phyloP scores from a whole-genome alignment of 352 stramenopile species.

The Discostella stelligera region DNA sequence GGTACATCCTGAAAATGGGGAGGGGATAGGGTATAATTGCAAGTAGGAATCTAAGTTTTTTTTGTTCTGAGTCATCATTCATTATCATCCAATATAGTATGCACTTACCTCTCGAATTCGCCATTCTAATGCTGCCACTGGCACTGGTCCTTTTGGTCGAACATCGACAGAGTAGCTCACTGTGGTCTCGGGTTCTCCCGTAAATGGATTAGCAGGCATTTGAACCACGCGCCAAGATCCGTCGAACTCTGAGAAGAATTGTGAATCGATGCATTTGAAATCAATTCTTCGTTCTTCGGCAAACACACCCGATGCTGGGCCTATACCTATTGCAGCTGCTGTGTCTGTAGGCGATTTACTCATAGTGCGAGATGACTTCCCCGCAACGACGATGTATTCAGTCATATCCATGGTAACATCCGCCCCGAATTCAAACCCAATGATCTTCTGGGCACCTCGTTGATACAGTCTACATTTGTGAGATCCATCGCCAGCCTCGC shows the following conservation, averaged over 20 bases:
- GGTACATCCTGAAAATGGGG: slow-evolving; percentile 58
- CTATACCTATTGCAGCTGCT: background rate
- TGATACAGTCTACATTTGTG: slow-evolving; percentile 75
- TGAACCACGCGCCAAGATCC: slow-evolving; percentile 41
- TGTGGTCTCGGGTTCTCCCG: slow-evolving; percentile 49
- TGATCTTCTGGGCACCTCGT: slow-evolving; percentile 77
- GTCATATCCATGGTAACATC: slow-evolving; percentile 78
- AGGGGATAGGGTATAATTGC: background rate
- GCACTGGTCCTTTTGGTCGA: slow-evolving; percentile 69
- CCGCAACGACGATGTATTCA: slow-evolving; percentile 46
- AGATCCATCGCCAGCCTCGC: slow-evolving; percentile 46
- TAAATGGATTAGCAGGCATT: slow-evolving; percentile 33
- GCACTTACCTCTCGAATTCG: slow-evolving; percentile 60
- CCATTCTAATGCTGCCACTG: slow-evolving; percentile 78
- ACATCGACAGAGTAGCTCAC: slow-evolving; percentile 78
- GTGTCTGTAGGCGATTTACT: too few relatives aligned
- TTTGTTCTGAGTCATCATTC: background rate
- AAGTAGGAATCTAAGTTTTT: background rate
- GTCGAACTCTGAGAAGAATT: slow-evolving; percentile 59
- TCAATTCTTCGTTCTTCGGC: slow-evolving; percentile 34
- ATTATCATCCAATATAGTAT: background rate
- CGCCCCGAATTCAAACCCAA: slow-evolving; percentile 78
- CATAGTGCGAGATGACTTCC: background rate
- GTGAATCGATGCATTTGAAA: slow-evolving; percentile 52
- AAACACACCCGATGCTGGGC: slow-evolving; percentile 1